A percentile compares a stretch with the other conserved stretches of the same genome.
These are phyloP conservation scores for Pezicula carpinea DNA, from an alignment of 2,329 filamentous ascomycete species.

Conservation along the genomic window DNA sequence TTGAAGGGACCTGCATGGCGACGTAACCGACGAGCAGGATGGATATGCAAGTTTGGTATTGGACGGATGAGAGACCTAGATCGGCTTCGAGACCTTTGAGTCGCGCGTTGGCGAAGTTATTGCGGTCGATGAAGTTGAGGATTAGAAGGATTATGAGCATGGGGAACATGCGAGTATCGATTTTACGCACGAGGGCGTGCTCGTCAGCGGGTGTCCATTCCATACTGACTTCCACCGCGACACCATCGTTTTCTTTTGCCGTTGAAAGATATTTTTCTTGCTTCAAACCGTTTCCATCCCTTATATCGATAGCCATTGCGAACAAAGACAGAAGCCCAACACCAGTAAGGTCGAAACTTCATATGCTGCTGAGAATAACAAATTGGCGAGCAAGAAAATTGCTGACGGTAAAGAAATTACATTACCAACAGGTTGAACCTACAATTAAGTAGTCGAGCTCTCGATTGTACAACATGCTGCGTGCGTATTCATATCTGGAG, in stretches of 20 bases:
- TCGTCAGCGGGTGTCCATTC: neutral
- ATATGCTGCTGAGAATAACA: too few species aligned
- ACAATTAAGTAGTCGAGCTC: too few species aligned
- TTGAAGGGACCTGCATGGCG: slow-evolving; percentile 57
- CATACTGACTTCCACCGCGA: neutral
- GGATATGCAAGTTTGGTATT: slow-evolving; percentile 60
- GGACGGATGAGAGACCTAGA: slow-evolving; percentile 46
- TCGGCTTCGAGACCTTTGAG: slow-evolving; percentile 61
- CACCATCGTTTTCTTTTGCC: neutral
- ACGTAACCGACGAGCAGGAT: slow-evolving; percentile 66
- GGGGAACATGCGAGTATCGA: slow-evolving; percentile 4
- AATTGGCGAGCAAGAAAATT: too few species aligned
- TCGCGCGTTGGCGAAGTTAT: slow-evolving; percentile 64
- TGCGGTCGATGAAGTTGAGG: slow-evolving; percentile 66
- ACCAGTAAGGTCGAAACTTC: too few species aligned
- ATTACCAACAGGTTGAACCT: too few species aligned
- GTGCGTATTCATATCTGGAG: too few species aligned
- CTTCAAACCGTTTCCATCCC: neutral
- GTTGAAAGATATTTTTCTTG: neutral
- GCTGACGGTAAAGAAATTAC: too few species aligned
- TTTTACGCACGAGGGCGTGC: slow-evolving; percentile 3
- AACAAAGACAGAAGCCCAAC: too few species aligned
- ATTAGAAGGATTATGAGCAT: slow-evolving; percentile 74
- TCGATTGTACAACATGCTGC: too few species aligned
- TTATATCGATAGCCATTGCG: too few species aligned